Conservation (phyloP, 345 rosid species). For the Lenwebbia sp. region DNA sequence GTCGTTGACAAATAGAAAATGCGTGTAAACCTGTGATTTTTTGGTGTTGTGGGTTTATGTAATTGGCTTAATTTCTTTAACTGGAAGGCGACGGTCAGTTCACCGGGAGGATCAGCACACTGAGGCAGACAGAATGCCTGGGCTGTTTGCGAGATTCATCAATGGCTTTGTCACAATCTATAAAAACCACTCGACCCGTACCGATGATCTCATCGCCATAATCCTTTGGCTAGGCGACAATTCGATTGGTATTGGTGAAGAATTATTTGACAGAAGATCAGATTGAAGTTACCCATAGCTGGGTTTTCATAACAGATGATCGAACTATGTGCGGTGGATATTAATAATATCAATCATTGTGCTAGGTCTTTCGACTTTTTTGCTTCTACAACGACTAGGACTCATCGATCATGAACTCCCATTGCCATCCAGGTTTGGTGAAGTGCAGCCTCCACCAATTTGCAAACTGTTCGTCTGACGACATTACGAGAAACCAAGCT, state of each 20-base stretch:
- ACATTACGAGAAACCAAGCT: neutral
- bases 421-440: neutral
- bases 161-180: neutral
- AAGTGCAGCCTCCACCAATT: neutral
- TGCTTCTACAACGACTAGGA: neutral
- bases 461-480: neutral
- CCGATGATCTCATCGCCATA: neutral
- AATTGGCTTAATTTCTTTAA: neutral
- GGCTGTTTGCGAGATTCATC: neutral
- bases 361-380: neutral
- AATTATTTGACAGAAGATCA: neutral
- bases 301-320: neutral
- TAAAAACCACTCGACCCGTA: neutral
- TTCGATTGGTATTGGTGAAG: neutral
- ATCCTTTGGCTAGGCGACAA: neutral
- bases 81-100: neutral
- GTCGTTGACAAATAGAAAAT: neutral
- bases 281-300: neutral
- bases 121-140: too few relatives aligned
- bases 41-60: neutral
- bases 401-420: neutral
- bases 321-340: neutral
- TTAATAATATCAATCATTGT: neutral
- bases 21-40: neutral
- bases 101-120: too few relatives aligned